Conservation (phyloP, 768 basidiomycete species). For the Suillus decipiens region DNA sequence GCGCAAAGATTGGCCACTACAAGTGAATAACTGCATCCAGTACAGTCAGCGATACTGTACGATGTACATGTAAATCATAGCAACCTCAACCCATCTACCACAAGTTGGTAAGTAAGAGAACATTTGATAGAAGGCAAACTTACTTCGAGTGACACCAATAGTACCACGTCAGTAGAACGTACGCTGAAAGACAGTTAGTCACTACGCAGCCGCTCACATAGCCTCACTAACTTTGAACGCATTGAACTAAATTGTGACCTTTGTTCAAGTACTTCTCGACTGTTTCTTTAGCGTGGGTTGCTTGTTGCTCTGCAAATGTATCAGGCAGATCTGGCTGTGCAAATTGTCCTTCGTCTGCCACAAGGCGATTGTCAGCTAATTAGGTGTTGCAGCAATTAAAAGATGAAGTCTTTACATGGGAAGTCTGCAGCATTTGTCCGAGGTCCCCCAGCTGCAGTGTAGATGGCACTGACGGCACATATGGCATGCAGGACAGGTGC, state of each 20-base stretch:
- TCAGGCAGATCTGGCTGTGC: slow-evolving; percentile 30
- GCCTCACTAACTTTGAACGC: slow-evolving; percentile 55
- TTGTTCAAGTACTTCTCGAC: slow-evolving; percentile 48
- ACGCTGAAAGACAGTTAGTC: slow-evolving; percentile 40
- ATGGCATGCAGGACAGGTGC: slow-evolving; percentile 80
- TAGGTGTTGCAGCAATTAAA: neutral
- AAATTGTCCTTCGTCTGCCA: slow-evolving; percentile 3
- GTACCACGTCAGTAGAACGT: slow-evolving; percentile 67
- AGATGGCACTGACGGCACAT: slow-evolving; percentile 76
- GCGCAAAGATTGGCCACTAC: slow-evolving; percentile 58
- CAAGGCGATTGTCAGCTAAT: slow-evolving; percentile 1
- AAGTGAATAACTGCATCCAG: slow-evolving; percentile 54
- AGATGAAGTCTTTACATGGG: slow-evolving; percentile 31
- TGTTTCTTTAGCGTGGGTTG: slow-evolving; percentile 52
- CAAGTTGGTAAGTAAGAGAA: neutral
- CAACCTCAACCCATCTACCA: slow-evolving; percentile 72
- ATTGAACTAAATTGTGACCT: slow-evolving; percentile 58
- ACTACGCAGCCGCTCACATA: neutral
- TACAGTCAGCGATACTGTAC: slow-evolving; percentile 11
- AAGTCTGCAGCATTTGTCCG: slow-evolving; percentile 25
- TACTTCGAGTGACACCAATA: slow-evolving; percentile 75
- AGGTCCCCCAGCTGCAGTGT: slow-evolving; percentile 56
- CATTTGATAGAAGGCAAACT: slow-evolving; percentile 17
- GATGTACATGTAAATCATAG: slow-evolving; percentile 10
- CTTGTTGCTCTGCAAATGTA: slow-evolving; percentile 69